Conservation (phyloP, 768 basidiomycete genomes). For the Russula emetica region DNA sequence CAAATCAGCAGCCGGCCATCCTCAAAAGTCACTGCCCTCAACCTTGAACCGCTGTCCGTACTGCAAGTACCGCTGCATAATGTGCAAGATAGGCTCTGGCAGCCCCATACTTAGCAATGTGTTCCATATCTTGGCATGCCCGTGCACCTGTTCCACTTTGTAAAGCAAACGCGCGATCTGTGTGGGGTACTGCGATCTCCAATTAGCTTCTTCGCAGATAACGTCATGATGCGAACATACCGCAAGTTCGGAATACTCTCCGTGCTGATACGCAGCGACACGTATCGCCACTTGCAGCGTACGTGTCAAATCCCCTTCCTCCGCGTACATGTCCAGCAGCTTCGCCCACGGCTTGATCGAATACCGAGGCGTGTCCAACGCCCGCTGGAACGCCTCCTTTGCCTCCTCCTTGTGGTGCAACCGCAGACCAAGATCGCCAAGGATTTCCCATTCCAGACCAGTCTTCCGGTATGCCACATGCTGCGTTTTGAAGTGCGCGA, state of each 20-base stretch:
- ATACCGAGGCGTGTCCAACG: constrained; percentile 82
- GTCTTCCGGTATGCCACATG: constrained; percentile 98
- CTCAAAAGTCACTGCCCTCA: constrained; percentile 75
- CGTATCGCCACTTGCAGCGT: constrained; percentile 89
- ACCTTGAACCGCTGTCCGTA: constrained; percentile 87
- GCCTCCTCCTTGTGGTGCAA: constrained; percentile 97
- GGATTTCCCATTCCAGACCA: constrained; percentile 95
- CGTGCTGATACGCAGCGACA: constrained; percentile 87
- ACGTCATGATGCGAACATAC: constrained; percentile 44
- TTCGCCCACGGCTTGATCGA: constrained; percentile 91
- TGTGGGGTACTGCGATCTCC: constrained; percentile 68
- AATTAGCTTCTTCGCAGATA: constrained; percentile 11
- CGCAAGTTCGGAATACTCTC: constrained; percentile 85
- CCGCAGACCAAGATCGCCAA: constrained; percentile 91
- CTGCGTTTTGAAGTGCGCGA: constrained; percentile 98
- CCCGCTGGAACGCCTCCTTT: constrained; percentile 95
- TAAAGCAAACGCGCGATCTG: constrained; percentile 86
- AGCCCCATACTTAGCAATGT: constrained; percentile 92
- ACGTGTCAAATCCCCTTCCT: constrained; percentile 90
- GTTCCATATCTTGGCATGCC: constrained; percentile 90
- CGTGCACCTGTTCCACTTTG: constrained; percentile 90
- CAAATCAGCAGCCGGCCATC: no score
- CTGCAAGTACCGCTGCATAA: constrained; percentile 88
- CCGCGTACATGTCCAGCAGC: constrained; percentile 93
- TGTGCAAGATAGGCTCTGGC: constrained; percentile 82